A percentile compares a stretch with the other conserved stretches of the same genome.
Conservation (phyloP, 192 early-diverging fungal genomes). For the Gryganskiella cystojenkinii region DNA sequence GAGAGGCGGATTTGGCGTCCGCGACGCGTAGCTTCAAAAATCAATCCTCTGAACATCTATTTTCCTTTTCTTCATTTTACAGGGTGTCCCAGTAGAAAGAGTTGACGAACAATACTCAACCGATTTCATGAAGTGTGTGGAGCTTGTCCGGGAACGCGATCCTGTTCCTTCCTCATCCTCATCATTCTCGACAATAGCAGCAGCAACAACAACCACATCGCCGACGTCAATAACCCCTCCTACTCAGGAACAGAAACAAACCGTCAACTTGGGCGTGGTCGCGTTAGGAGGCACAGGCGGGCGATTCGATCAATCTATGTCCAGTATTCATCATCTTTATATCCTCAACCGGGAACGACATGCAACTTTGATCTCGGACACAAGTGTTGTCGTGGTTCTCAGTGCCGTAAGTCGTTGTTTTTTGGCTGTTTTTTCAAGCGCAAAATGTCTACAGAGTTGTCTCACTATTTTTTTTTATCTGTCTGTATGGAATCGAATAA, state of each 20-base stretch:
- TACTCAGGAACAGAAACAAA: slow-evolving; percentile 10
- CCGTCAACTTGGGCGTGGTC: slow-evolving; percentile 61
- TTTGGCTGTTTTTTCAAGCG: too few species aligned
- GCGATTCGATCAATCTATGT: slow-evolving; percentile 90
- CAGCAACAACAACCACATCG: neutral
- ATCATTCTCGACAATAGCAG: neutral
- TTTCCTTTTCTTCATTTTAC: neutral
- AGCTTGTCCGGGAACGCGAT: slow-evolving; percentile 53
- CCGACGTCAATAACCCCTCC: neutral
- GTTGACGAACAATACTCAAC: slow-evolving; percentile 70
- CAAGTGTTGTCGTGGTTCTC: slow-evolving; percentile 80
- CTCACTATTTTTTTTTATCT: slow-evolving; percentile 5
- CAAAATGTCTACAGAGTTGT: neutral
- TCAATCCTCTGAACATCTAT: neutral
- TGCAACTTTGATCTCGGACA: slow-evolving; percentile 74
- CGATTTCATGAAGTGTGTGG: slow-evolving; percentile 93
- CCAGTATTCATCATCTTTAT: slow-evolving; percentile 79
- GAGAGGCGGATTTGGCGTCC: neutral
- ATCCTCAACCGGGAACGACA: slow-evolving; percentile 67
- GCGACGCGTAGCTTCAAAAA: neutral
- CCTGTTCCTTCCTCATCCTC: neutral
- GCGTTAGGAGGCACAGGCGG: slow-evolving; percentile 87
- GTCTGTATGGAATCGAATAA: neutral
- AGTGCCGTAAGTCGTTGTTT: slow-evolving; percentile 57
- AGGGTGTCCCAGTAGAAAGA: slow-evolving; percentile 65